Evolutionary conservation across 805 yeast genomes (phyloP), one percentile per base, ranked within the genome.

Genomic region (Priceomyces medius): DNA sequence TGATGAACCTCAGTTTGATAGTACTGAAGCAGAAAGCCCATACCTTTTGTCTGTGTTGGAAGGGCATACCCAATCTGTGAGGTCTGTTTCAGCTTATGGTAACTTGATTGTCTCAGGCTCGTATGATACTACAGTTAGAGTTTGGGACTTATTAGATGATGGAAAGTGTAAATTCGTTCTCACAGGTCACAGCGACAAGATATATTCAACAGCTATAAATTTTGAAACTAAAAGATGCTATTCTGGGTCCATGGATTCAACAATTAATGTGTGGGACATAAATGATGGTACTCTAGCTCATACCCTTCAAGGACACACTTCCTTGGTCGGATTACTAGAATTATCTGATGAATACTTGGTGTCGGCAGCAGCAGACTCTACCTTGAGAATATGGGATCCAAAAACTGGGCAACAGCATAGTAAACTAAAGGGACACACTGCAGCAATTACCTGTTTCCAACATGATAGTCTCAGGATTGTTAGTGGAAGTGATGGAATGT

Each of bases 331-430:
- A 0, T 68, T 93, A 34, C 71, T 91, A 20, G 88, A 87, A 34
- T 74, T 90, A 7, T 81, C 88, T 4, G 81, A 84, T 19, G 80
- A 83, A 26, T 81, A 80, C 36, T 69, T 93, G 9, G 95, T 91
- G 1, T 85, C 95, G 34, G 99, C 97, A 0, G 98, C 97, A 2
- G 98, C 98, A 0, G 99, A 93, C 61, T 80, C 93, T 3, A 83
- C 97, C 0, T 72, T 93, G 31, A 75, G 97, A 38, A 83, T 91
- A 2, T 93, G 99, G 99, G 85, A 93, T 56, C 93, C 97, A 1
- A 79, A 79, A 20, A 77, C 82, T 7, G 89, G 87, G 20, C 74
- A 75, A 16, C 79, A 86, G 31, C 68, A 71, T 38, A 79, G 79
- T 55, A 79, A 85, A 37, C 76, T 89, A 44, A 83, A 85, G 50